Evolutionary conservation across 225 moss, liverwort and hornwort genomes (phyloP).

Genomic region (Thuidium tamariscinum): DNA sequence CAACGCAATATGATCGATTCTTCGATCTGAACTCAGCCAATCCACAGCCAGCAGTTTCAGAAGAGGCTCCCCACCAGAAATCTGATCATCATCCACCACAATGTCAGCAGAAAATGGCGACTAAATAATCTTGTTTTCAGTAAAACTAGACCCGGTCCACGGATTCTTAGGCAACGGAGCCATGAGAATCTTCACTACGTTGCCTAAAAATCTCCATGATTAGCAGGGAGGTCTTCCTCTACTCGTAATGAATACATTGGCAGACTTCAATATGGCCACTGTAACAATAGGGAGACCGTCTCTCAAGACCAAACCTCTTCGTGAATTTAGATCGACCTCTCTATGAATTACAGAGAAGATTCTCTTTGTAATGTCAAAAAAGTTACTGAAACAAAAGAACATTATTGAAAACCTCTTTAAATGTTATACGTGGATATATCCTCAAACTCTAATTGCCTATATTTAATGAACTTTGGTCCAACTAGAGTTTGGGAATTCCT

Average conservation of each 20-base stretch:
- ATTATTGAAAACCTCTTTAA: not conserved
- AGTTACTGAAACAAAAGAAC: not conserved
- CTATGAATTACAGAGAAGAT: not conserved
- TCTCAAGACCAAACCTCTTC: not conserved
- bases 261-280: not conserved
- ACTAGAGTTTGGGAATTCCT: not conserved
- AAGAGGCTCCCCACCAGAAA: slow-evolving; percentile 59
- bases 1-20: slow-evolving; percentile 45
- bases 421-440: not conserved
- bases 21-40: slow-evolving; percentile 42
- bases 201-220: not conserved
- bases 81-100: slow-evolving; percentile 16
- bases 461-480: not conserved
- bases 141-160: not conserved
- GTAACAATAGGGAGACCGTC: not conserved
- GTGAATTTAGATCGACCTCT: not conserved
- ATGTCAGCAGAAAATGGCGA: not conserved
- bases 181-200: too few relatives aligned
- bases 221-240: not conserved
- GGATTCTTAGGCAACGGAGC: not conserved
- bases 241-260: not conserved
- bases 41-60: slow-evolving; percentile 58
- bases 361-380: not conserved
- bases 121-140: not conserved
- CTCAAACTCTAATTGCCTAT: not conserved